Evolutionary conservation across 2,329 filamentous ascomycete genomes (phyloP).

Genomic region (Xylaria sp.): DNA sequence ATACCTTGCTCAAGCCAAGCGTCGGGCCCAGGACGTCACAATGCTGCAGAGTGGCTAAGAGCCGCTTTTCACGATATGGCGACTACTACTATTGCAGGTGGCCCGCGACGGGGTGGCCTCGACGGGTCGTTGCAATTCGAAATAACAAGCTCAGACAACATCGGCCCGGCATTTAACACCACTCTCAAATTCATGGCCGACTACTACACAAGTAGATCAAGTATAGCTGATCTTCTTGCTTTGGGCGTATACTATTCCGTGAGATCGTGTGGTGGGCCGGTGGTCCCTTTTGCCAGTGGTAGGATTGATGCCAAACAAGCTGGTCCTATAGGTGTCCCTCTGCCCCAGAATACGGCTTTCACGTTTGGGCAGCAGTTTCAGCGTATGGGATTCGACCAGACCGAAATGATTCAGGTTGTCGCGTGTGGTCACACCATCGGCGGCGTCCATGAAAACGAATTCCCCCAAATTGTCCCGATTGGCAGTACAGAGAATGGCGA

Average conservation of each 20-base stretch:
- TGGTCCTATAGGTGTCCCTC: slow-evolving; percentile 58
- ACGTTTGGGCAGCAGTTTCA: slow-evolving; percentile 61
- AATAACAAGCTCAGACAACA: slow-evolving; percentile 59
- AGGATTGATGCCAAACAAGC: slow-evolving; percentile 57
- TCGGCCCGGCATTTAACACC: slow-evolving; percentile 59
- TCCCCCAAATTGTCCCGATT: slow-evolving; percentile 57
- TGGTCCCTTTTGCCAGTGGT: slow-evolving; percentile 58
- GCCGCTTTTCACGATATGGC: slow-evolving; percentile 68
- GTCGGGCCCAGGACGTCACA: slow-evolving; percentile 59
- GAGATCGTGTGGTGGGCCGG: slow-evolving; percentile 62
- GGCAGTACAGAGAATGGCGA: slow-evolving; percentile 52
- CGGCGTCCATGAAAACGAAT: slow-evolving; percentile 61
- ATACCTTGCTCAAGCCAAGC: slow-evolving; percentile 61
- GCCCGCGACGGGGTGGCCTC: slow-evolving; percentile 54
- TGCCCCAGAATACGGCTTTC: slow-evolving; percentile 59
- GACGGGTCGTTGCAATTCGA: slow-evolving; percentile 67
- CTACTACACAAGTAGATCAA: slow-evolving; percentile 56
- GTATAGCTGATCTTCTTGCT: slow-evolving; percentile 63
- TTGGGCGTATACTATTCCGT: slow-evolving; percentile 63
- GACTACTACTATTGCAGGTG: slow-evolving; percentile 54
- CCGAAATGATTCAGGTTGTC: slow-evolving; percentile 65
- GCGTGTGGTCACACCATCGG: slow-evolving; percentile 68
- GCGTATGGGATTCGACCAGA: slow-evolving; percentile 60
- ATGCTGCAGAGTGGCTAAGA: slow-evolving; percentile 66
- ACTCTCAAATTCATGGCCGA: slow-evolving; percentile 60